Evolutionary conservation across 78 protist genomes (phyloP).

Genomic region (Pelomyxa schiedti): DNA sequence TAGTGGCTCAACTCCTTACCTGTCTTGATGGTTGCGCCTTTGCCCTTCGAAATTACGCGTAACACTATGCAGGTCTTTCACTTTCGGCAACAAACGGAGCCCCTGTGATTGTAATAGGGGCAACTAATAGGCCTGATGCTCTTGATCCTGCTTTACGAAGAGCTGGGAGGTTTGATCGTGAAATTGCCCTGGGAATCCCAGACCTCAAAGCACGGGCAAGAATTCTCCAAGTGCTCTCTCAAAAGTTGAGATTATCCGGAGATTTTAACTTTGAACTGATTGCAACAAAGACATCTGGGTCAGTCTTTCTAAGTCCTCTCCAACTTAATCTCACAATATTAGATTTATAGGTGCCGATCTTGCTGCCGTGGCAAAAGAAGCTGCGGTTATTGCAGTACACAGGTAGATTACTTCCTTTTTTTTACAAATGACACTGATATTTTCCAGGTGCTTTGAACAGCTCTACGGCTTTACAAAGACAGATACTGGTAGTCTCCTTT

Average conservation of each 20-base stretch:
- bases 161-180: slow-evolving; percentile 90
- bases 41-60: no score
- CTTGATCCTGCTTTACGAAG: slow-evolving; percentile 89
- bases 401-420: no score
- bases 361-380: slow-evolving; percentile 75
- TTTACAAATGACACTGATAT: no score
- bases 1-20: slow-evolving; percentile 94
- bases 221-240: slow-evolving; percentile 48
- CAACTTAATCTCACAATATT: background rate
- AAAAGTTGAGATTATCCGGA: slow-evolving; percentile 9
- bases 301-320: background rate
- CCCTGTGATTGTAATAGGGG: slow-evolving; percentile 78
- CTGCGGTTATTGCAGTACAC: slow-evolving; percentile 67
- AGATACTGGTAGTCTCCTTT: no score
- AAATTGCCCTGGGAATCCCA: slow-evolving; percentile 80
- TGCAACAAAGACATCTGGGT: slow-evolving; percentile 72
- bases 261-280: slow-evolving; percentile 50
- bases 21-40: slow-evolving; percentile 90
- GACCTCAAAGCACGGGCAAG: slow-evolving; percentile 44
- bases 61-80: no score
- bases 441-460: no score
- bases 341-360: slow-evolving; percentile 72
- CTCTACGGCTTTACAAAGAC: no score
- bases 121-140: slow-evolving; percentile 88
- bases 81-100: slow-evolving; percentile 4